Base-by-base conservation (phyloP, 129 eudicot species). In the Flaveria brownii region DNA sequence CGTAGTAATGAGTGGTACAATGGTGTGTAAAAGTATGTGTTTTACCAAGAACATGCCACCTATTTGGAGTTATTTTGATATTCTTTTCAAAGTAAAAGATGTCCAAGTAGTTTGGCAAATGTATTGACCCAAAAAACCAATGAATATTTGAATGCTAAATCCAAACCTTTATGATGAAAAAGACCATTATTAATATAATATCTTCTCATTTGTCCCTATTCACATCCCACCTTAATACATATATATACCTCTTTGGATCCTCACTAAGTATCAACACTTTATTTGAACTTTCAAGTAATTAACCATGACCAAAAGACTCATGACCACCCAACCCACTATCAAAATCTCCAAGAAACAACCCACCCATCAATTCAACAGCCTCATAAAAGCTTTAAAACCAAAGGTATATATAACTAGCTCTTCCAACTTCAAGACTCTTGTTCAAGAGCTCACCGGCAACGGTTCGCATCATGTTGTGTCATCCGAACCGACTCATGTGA, bases 381-480 rank as follows among this genome's bases (percentile, higher is more conserved):
- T 71, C 74, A 76, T 78, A 18, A 74, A 82, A 71, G 52, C 55
- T 51, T 62, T 82, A 60, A 73, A 75, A 33, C 86, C 86, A 26
- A 85, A 85, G 51, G 89, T 85, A 8, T 85, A 75, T 78, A 85
- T 82, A 75, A 79, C 82, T 10, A 10, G 68, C 59, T 82, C 86
- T 57, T 82, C 79, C 52, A 69, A 72, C 71, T 85, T 85, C 86
- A 78, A 78, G 73, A 51, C 63, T 4, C 60, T 82, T 6, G 89
- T 85, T 70, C 89, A 85, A 82, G 71, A 85, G 23, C 80, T 82
- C 45, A 85, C 89, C 4, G 86, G 89, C 2, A 82, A 85, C 64
- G 87, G 78, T 36, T 71, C 70, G 4, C 14, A 26, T 57, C 78
- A 76, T 25, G 45, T 62, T 7, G 67, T 71, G 2, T 62, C 82